phyloP scores from a whole-genome alignment of 306 rosid genomes.

The Malus orientalis region DNA sequence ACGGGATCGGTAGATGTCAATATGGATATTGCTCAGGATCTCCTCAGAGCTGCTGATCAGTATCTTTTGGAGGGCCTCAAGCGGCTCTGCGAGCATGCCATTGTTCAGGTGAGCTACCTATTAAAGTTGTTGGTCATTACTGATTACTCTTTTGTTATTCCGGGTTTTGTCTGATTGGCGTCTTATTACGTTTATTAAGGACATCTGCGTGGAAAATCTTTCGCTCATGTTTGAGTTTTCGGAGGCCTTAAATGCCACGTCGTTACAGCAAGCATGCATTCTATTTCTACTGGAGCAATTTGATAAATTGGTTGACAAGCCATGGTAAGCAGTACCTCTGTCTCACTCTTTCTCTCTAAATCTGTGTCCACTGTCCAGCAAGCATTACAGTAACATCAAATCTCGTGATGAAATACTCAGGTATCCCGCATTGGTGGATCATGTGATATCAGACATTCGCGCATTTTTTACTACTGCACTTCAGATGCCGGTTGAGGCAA shows the following conservation, averaged over 20 bases:
- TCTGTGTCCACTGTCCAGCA: neutral
- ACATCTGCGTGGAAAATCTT: constrained; percentile 46
- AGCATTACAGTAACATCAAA: neutral
- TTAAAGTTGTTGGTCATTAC: neutral
- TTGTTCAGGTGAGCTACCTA: constrained; percentile 43
- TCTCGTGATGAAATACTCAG: constrained; percentile 23
- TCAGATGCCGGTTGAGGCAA: constrained; percentile 11
- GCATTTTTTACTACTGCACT: constrained; percentile 30
- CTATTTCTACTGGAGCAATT: constrained; percentile 48
- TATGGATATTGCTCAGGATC: constrained; percentile 49
- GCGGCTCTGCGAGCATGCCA: constrained; percentile 49
- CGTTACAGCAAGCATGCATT: constrained; percentile 50
- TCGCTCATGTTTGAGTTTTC: constrained; percentile 38
- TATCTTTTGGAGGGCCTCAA: constrained; percentile 61
- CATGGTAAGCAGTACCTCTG: constrained; percentile 38
- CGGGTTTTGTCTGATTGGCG: neutral
- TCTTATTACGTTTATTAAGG: constrained; percentile 14
- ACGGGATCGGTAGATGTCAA: constrained; percentile 44
- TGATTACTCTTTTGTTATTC: neutral
- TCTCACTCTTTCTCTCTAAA: neutral
- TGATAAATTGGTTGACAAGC: constrained; percentile 31
- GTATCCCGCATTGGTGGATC: constrained; percentile 28
- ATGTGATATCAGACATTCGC: constrained; percentile 30
- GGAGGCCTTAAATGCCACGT: constrained; percentile 45
- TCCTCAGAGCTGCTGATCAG: constrained; percentile 73